phyloP scores from a whole-genome alignment of 2,329 filamentous ascomycete species.

The Microthyrium microscopicum region DNA sequence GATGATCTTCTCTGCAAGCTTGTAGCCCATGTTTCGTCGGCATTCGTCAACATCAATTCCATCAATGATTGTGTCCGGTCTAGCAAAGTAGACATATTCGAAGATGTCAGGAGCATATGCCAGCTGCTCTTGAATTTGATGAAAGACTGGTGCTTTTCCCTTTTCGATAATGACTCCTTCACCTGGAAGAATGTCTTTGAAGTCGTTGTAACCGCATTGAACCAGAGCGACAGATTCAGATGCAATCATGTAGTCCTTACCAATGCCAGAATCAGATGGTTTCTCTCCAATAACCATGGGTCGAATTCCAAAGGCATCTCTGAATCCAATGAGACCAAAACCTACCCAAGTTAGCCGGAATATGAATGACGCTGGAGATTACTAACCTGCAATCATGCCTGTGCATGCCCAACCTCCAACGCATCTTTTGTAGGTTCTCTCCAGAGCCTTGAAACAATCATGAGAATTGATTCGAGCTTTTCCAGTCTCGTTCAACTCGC shows the following conservation, averaged over 20 bases:
- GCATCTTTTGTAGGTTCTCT: constrained; percentile 55
- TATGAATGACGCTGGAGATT: neutral
- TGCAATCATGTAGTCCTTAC: constrained; percentile 76
- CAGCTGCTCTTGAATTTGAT: constrained; percentile 51
- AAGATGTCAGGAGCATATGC: constrained; percentile 75
- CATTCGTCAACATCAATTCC: constrained; percentile 75
- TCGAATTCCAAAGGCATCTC: constrained; percentile 67
- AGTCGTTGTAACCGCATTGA: constrained; percentile 63
- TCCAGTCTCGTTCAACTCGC: constrained; percentile 62
- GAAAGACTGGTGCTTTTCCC: constrained; percentile 55
- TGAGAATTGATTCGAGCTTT: constrained; percentile 65
- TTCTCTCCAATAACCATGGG: constrained; percentile 66
- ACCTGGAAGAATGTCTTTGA: constrained; percentile 64
- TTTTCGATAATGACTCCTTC: constrained; percentile 77
- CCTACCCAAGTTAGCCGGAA: constrained; percentile 21
- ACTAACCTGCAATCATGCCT: constrained; percentile 56
- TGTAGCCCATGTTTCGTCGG: constrained; percentile 72
- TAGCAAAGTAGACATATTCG: constrained; percentile 75
- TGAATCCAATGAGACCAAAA: constrained; percentile 67
- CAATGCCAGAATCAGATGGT: constrained; percentile 45
- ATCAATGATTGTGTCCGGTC: constrained; percentile 69
- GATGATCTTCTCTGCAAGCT: constrained; percentile 58
- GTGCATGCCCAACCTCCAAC: constrained; percentile 66
- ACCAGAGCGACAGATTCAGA: constrained; percentile 74
- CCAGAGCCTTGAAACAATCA: constrained; percentile 58